Percentiles rank a stretch among this genome's conserved stretches.
Evolutionary conservation across 2,329 filamentous ascomycete species (phyloP).

Genomic region (Xylaria sp.): DNA sequence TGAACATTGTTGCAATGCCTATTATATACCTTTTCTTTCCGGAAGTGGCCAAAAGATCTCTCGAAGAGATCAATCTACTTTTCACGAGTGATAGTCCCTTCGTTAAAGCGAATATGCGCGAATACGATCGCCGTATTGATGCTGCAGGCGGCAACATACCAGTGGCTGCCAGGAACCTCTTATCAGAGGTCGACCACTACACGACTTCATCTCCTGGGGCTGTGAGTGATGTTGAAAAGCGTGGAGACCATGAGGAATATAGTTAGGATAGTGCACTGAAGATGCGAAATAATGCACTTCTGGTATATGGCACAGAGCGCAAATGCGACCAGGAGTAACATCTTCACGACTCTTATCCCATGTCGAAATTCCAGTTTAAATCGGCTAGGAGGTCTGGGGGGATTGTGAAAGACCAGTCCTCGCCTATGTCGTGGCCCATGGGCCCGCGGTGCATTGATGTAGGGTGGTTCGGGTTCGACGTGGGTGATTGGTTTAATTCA

Average conservation of each 20-base stretch:
- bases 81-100: constrained; percentile 52
- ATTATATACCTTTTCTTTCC: constrained; percentile 57
- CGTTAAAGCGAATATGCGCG: constrained; percentile 49
- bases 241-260: constrained; percentile 6
- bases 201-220: constrained; percentile 8
- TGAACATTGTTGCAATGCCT: constrained; percentile 63
- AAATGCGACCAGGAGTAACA: neutral
- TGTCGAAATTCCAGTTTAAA: constrained; percentile 22
- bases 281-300: constrained; percentile 14
- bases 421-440: neutral
- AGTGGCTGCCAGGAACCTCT: constrained; percentile 46
- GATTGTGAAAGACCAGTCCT: constrained; percentile 18
- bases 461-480: neutral
- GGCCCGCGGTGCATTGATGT: neutral
- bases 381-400: constrained; percentile 13
- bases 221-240: constrained; percentile 14
- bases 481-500: neutral
- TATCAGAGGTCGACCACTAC: constrained; percentile 48
- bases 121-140: constrained; percentile 46
- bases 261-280: neutral
- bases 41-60: constrained; percentile 43
- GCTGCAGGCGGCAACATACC: constrained; percentile 48
- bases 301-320: neutral
- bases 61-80: constrained; percentile 58
- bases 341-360: neutral